A percentile compares a stretch with the other conserved stretches of the same genome.
phyloP scores from a whole-genome alignment of 371 early-diverging fungal species.

The Basidiobolus meristosporus region DNA sequence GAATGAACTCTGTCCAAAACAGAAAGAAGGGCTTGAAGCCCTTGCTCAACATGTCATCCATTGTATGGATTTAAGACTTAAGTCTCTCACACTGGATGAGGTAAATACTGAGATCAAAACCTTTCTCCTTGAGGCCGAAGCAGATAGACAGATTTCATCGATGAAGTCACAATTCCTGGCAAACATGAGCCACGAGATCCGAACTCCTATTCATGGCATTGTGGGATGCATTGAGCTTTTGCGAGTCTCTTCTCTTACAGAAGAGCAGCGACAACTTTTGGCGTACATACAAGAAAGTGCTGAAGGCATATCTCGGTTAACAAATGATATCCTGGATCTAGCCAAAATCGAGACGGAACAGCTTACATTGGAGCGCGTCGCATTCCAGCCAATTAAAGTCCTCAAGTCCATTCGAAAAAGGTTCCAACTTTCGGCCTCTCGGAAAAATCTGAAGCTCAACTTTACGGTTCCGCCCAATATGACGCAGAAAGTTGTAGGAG shows the following conservation, averaged over 20 bases:
- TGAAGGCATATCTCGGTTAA: conserved; percentile 18
- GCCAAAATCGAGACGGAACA: conserved; percentile 34
- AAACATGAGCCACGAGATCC: conserved; percentile 2
- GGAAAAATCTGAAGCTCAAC: too few species aligned
- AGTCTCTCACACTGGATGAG: too few species aligned
- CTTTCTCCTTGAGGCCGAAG: too few species aligned
- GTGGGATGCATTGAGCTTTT: conserved; percentile 12
- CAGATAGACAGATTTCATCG: too few species aligned
- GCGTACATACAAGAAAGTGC: conserved; percentile 14
- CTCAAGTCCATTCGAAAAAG: conserved; percentile 5
- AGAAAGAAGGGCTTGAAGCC: too few species aligned
- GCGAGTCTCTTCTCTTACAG: conserved; percentile 11
- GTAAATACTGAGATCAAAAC: too few species aligned
- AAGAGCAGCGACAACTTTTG: conserved; percentile 15
- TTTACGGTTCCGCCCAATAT: too few species aligned
- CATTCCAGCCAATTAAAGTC: conserved; percentile 13
- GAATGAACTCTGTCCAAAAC: too few species aligned
- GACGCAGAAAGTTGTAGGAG: conserved; percentile 15
- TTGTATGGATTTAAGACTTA: too few species aligned
- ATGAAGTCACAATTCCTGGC: conserved; percentile 2
- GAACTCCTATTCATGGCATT: conserved; percentile 26
- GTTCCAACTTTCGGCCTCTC: conserved; percentile 6
- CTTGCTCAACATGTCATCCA: too few species aligned
- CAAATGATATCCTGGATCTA: conserved; percentile 32
- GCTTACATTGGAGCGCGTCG: conserved; percentile 13